A percentile compares a stretch with the other conserved stretches of the same genome.
These are phyloP conservation scores for Venturia carpophila DNA, from an alignment of 2,329 filamentous ascomycete species.

Conservation along the genomic window DNA sequence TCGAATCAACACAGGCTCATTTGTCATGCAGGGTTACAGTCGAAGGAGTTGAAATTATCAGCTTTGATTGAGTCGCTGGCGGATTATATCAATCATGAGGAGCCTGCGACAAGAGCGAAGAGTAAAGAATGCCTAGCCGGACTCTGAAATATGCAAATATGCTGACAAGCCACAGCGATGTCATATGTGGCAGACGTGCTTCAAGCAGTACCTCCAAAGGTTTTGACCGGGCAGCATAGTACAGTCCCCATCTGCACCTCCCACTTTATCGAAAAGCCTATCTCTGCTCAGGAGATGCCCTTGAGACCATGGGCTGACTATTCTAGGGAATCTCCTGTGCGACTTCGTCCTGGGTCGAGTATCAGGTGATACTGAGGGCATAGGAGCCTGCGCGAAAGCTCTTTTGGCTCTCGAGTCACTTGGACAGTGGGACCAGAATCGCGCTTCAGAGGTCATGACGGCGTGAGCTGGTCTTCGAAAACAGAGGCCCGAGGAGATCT, in stretches of 20 bases:
- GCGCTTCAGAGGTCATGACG: slow-evolving; percentile 46
- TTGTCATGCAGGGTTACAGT: slow-evolving; percentile 10
- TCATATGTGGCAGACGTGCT: slow-evolving; percentile 46
- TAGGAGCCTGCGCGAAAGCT: slow-evolving; percentile 52
- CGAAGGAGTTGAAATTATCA: slow-evolving; percentile 52
- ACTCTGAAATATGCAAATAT: neutral
- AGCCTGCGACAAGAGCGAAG: slow-evolving; percentile 52
- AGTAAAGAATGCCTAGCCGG: slow-evolving; percentile 31
- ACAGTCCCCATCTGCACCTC: slow-evolving; percentile 22
- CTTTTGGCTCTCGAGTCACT: slow-evolving; percentile 51
- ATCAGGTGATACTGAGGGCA: slow-evolving; percentile 45
- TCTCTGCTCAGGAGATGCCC: neutral
- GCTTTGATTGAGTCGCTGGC: slow-evolving; percentile 56
- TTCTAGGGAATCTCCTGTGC: slow-evolving; percentile 47
- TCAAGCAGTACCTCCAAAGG: slow-evolving; percentile 43
- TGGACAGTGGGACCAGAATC: slow-evolving; percentile 52
- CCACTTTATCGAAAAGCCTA: neutral
- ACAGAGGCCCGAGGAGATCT: slow-evolving; percentile 21
- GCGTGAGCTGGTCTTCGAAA: slow-evolving; percentile 34
- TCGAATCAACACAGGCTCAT: slow-evolving; percentile 18
- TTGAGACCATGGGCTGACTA: neutral
- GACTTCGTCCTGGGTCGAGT: slow-evolving; percentile 59
- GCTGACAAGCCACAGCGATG: slow-evolving; percentile 31
- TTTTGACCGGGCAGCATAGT: slow-evolving; percentile 53
- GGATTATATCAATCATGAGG: slow-evolving; percentile 60